These are phyloP conservation scores for Candida easanensis DNA, from an alignment of 805 yeast species.

Conservation along the genomic window DNA sequence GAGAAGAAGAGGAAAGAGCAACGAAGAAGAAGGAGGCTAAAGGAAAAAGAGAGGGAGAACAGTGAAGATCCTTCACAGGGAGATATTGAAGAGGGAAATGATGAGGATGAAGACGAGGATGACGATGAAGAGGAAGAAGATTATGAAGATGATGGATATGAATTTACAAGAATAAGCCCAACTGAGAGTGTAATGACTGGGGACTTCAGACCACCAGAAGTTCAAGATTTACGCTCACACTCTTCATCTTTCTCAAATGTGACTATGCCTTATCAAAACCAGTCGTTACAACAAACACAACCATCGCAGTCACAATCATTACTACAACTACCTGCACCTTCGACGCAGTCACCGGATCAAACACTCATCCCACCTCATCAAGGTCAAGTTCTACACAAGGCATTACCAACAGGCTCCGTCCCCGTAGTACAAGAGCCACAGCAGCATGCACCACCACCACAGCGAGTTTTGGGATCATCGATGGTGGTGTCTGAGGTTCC, in stretches of 20 bases:
- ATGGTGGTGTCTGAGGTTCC: background rate
- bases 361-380: background rate
- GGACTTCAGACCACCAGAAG: no score
- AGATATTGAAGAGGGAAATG: background rate
- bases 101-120: background rate
- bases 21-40: no score
- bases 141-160: background rate
- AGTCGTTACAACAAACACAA: background rate
- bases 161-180: no score
- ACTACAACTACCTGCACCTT: background rate
- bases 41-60: no score
- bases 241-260: no score
- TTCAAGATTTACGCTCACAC: no score
- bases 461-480: background rate
- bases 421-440: background rate
- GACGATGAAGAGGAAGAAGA: background rate
- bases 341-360: background rate
- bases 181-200: no score
- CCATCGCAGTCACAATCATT: background rate
- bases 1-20: no score
- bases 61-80: no score
- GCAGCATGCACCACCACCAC: background rate
- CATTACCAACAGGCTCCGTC: background rate
- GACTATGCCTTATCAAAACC: no score
- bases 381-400: no score